Percentiles rank a stretch among this genome's conserved stretches.
phyloP scores from a whole-genome alignment of 1,284 basidiomycete genomes.

The Cerrena zonata region DNA sequence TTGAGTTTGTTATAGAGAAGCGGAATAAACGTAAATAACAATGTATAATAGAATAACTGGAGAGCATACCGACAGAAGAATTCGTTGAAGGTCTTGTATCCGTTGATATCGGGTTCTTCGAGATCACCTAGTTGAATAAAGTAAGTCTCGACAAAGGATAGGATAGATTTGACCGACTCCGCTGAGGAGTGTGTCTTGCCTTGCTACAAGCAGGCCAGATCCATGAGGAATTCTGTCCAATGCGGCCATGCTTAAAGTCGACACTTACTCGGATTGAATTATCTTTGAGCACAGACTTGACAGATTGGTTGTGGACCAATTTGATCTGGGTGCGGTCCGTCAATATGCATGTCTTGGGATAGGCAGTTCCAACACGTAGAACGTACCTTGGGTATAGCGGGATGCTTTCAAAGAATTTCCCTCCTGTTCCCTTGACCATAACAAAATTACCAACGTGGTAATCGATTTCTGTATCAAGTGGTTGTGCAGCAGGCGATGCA shows the following conservation, averaged over 20 bases:
- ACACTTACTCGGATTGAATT: conserved; percentile 56
- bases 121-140: conserved; percentile 59
- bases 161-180: conserved; percentile 56
- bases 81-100: conserved; percentile 73
- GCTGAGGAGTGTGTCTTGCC: conserved; percentile 51
- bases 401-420: conserved; percentile 75
- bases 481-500: conserved; percentile 23
- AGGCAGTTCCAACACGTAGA: neutral
- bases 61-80: conserved; percentile 61
- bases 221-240: neutral
- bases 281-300: conserved; percentile 58
- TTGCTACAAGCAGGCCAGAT: conserved; percentile 32
- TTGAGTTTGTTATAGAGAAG: conserved; percentile 46
- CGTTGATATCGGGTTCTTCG: conserved; percentile 53
- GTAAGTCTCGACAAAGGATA: conserved; percentile 73
- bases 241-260: neutral
- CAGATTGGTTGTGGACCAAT: conserved; percentile 47
- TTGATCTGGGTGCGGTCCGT: conserved; percentile 50
- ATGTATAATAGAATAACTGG: neutral
- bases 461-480: conserved; percentile 37
- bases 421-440: conserved; percentile 49
- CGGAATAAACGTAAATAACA: neutral
- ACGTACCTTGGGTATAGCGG: conserved; percentile 61
- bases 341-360: conserved; percentile 53
- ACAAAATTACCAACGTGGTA: conserved; percentile 68